Percentiles rank a stretch among this genome's conserved stretches.
phyloP scores from a whole-genome alignment of 176 grass and related monocot species.

The Themeda triandra region DNA sequence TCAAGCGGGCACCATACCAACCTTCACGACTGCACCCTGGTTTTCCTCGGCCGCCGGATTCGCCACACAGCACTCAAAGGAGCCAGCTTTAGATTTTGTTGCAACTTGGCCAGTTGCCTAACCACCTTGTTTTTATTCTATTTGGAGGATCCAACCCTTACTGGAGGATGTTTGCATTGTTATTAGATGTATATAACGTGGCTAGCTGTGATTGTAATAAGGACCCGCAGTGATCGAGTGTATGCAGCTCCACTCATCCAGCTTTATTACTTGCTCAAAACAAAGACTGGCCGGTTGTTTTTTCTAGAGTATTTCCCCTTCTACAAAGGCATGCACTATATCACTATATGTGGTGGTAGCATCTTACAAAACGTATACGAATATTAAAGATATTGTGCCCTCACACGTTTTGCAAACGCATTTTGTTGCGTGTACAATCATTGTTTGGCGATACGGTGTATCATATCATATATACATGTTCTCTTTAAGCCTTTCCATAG shows the following conservation, averaged over 20 bases:
- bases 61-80: slow-evolving; percentile 33
- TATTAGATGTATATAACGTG: not conserved
- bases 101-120: slow-evolving; percentile 37
- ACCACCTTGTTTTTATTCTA: slow-evolving; percentile 12
- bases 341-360: not conserved
- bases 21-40: not conserved
- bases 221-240: not conserved
- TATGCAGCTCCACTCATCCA: not conserved
- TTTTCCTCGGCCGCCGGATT: slow-evolving; percentile 35
- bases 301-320: not conserved
- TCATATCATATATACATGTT: not conserved
- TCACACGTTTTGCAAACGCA: not conserved
- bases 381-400: slow-evolving; percentile 7
- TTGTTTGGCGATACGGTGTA: not conserved
- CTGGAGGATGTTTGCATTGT: not conserved
- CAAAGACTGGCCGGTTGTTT: not conserved
- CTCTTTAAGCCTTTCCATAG: not conserved
- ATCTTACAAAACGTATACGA: not conserved
- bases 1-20: not conserved
- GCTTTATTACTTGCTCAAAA: slow-evolving; percentile 10
- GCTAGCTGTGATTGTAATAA: not conserved
- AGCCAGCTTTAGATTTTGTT: slow-evolving; percentile 44
- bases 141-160: slow-evolving; percentile 19
- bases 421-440: not conserved
- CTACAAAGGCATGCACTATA: not conserved